These are phyloP conservation scores for Candida maesae DNA, from an alignment of 805 yeast species.

Conservation along the genomic window DNA sequence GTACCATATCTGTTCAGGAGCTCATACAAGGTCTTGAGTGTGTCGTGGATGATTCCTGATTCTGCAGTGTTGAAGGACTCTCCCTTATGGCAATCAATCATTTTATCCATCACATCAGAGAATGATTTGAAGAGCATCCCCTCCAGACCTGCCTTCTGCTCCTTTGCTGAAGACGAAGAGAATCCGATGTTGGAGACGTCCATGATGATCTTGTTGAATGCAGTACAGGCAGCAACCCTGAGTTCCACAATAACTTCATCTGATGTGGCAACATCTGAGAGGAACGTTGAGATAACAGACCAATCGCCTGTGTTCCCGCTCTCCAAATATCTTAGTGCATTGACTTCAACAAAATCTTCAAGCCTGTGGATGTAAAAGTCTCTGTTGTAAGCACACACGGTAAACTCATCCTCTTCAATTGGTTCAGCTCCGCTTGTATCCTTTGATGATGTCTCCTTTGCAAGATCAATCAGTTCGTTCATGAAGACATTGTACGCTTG, in stretches of 20 bases:
- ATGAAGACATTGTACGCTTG: constrained; percentile 48
- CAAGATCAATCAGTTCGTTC: constrained; percentile 42
- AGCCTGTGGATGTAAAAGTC: constrained; percentile 52
- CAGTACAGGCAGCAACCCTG: constrained; percentile 45
- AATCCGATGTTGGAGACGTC: constrained; percentile 26
- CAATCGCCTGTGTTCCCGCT: constrained; percentile 42
- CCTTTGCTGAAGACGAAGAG: background rate
- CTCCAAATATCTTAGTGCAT: constrained; percentile 46
- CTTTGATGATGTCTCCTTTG: constrained; percentile 26
- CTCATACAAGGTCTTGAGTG: constrained; percentile 60
- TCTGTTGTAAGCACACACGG: constrained; percentile 49
- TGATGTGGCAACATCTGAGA: constrained; percentile 42
- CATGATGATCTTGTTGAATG: constrained; percentile 49
- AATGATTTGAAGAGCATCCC: constrained; percentile 46
- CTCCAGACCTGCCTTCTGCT: constrained; percentile 35
- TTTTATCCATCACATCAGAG: constrained; percentile 37
- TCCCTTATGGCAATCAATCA: constrained; percentile 32
- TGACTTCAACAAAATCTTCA: constrained; percentile 47
- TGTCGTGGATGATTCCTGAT: constrained; percentile 60
- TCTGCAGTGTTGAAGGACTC: constrained; percentile 49
- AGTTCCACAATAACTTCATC: constrained; percentile 40
- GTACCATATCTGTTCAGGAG: constrained; percentile 79
- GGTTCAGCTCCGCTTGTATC: constrained; percentile 22
- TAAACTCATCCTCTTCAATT: constrained; percentile 20
- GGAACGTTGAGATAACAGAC: constrained; percentile 42